phyloP scores from a whole-genome alignment of 441 rosid genomes.

The Adansonia rubrostipa region DNA sequence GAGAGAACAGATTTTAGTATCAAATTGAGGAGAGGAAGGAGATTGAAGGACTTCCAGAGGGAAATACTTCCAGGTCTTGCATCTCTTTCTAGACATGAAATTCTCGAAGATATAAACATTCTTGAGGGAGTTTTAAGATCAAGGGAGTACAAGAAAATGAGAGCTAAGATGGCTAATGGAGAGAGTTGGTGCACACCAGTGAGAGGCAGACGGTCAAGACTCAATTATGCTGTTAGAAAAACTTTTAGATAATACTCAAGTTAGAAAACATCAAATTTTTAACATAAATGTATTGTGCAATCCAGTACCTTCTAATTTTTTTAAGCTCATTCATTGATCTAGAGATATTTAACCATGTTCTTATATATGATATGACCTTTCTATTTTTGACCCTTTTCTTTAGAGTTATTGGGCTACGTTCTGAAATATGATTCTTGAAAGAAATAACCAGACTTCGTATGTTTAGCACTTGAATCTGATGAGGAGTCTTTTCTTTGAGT shows the following conservation, averaged over 20 bases:
- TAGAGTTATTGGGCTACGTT: not conserved
- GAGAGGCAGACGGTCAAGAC: slow-evolving; percentile 48
- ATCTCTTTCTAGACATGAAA: slow-evolving; percentile 72
- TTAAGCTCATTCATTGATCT: slow-evolving; percentile 21
- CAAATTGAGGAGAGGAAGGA: slow-evolving; percentile 75
- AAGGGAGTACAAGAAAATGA: slow-evolving; percentile 69
- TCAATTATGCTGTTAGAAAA: slow-evolving; percentile 37
- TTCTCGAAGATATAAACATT: slow-evolving; percentile 70
- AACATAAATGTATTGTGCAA: not conserved
- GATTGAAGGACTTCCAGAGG: slow-evolving; percentile 82
- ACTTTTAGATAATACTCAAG: slow-evolving; percentile 24
- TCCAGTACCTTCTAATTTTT: not conserved
- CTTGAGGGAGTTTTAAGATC: slow-evolving; percentile 80
- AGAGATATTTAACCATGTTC: slow-evolving; percentile 5
- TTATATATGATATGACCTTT: not conserved
- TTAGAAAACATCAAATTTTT: slow-evolving; percentile 19
- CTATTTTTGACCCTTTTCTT: not conserved
- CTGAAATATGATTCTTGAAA: slow-evolving; percentile 6
- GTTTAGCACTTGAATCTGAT: not conserved
- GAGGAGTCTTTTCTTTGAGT: not conserved
- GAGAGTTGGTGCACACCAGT: slow-evolving; percentile 39
- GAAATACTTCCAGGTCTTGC: slow-evolving; percentile 74
- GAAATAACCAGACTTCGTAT: not conserved
- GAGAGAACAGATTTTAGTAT: slow-evolving; percentile 54
- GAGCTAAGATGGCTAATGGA: slow-evolving; percentile 47